Evolutionary conservation across 2,329 filamentous ascomycete genomes (phyloP), one percentile per base, ranked within the genome.

Genomic region (Keithomyces neogunnii): DNA sequence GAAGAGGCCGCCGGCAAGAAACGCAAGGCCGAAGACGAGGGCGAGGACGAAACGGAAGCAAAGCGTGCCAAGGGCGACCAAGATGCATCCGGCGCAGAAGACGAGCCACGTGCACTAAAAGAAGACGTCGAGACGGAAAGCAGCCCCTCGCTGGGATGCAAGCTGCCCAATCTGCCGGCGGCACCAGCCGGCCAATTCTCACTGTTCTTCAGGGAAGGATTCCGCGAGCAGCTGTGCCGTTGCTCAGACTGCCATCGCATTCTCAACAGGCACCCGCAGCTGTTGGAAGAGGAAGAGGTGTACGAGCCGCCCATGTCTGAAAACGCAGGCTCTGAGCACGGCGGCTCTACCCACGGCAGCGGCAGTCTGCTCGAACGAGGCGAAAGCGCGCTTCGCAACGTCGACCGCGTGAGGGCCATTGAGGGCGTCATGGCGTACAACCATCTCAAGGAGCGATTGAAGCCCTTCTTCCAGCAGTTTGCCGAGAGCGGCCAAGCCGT

Each of bases 371-470:
- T 95, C 35, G 91, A 97, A 47, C 88, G 90, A 19, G 93, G 93
- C 45, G 93, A 99, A 71, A 92, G 89, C 46, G 92, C 91, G 0
- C 78, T 99, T 31, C 89, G 85, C 65, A 95, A 89, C 61, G 85
- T 99, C 51, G 93, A 99, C 65, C 87, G 93, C 2, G 92, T 97
- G 6, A 80, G 85, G 11, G 93, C 93, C 4, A 96, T 99, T 51
- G 88, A 99, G 67, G 93, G 93, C 13, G 92, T 95, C 45, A 96
- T 97, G 90, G 92, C 91, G 0, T 99, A 97, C 70, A 96, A 97
- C 62, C 87, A 95, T 62, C 78, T 99, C 54, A 93, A 95, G 64
- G 91, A 97, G 63, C 91, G 92, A 65, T 82, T 99, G n/a, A 96
- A 92, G 74, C 85, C 85, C 0, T 97, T 99, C 66, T 82, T 99